Conservation (phyloP, 371 early-diverging fungal species). For the Rhizomucor pusillus region DNA sequence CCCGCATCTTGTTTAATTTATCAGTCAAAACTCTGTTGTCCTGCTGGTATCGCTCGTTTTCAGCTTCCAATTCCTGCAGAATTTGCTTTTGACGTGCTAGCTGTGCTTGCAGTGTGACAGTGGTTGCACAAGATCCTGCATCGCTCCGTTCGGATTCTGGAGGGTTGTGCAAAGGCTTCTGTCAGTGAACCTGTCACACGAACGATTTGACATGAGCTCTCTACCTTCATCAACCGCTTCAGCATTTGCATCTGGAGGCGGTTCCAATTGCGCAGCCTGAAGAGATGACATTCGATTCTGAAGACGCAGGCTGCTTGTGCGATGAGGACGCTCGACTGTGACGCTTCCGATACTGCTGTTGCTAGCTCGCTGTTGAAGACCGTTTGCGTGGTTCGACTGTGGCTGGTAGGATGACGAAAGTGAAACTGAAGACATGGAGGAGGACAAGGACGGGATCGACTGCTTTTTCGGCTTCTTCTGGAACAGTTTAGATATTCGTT, state of each 20-base stretch:
- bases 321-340: constrained; percentile 1
- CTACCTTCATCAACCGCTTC: background rate
- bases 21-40: constrained; percentile 21
- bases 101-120: constrained; percentile 13
- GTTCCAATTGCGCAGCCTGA: background rate
- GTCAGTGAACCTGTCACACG: background rate
- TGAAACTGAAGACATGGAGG: constrained; percentile 26
- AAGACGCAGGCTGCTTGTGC: background rate
- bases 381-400: constrained; percentile 3
- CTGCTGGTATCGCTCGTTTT: constrained; percentile 16
- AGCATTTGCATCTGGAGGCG: background rate
- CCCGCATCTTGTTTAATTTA: constrained; percentile 9
- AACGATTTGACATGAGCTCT: background rate
- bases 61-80: constrained; percentile 18
- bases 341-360: constrained; percentile 1
- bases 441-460: constrained; percentile 11
- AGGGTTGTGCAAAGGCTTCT: background rate
- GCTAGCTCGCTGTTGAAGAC: constrained; percentile 1
- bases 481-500: constrained; percentile 42
- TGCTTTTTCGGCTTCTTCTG: constrained; percentile 39
- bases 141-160: background rate
- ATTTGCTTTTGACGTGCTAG: constrained; percentile 21
- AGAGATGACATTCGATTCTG: background rate
- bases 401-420: constrained; percentile 19
- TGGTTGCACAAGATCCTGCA: constrained; percentile 4